A percentile compares a stretch with the other conserved stretches of the same genome.
Conservation (phyloP, 331 rosid species). For the Acacia concinna region DNA sequence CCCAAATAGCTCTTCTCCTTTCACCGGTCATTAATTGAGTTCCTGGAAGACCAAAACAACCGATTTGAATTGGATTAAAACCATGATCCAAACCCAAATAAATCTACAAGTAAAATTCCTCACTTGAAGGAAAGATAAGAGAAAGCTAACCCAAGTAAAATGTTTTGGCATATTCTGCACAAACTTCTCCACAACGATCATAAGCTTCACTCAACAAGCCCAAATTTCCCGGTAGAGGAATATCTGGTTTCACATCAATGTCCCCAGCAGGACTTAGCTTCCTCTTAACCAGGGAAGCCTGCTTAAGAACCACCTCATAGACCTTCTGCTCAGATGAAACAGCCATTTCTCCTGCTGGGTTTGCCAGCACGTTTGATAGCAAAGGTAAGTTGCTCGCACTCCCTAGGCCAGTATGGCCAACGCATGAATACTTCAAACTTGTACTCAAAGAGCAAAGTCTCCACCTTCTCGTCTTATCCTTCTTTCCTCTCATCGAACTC, state of each 20-base stretch:
- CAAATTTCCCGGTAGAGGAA: slow-evolving; percentile 59
- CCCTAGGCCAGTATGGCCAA: slow-evolving; percentile 50
- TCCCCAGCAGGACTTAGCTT: slow-evolving; percentile 55
- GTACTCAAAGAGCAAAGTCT: slow-evolving; percentile 39
- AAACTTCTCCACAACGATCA: slow-evolving; percentile 86
- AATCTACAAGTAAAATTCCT: slow-evolving; percentile 29
- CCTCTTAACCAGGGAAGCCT: slow-evolving; percentile 82
- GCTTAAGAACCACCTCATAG: slow-evolving; percentile 81
- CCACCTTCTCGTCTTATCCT: slow-evolving; percentile 43
- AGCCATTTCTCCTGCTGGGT: slow-evolving; percentile 56
- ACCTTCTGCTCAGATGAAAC: slow-evolving; percentile 79
- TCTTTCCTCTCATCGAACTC: slow-evolving; percentile 38
- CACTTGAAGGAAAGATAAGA: slow-evolving; percentile 38
- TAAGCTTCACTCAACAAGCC: slow-evolving; percentile 79
- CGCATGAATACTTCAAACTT: slow-evolving; percentile 48
- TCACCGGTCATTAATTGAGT: slow-evolving; percentile 63
- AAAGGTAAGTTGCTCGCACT: slow-evolving; percentile 42
- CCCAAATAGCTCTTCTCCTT: slow-evolving; percentile 66
- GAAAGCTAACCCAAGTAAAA: slow-evolving; percentile 86
- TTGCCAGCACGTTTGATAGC: slow-evolving; percentile 61
- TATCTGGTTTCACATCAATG: slow-evolving; percentile 57
- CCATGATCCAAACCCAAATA: slow-evolving; percentile 21
- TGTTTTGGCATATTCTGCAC: slow-evolving; percentile 93
- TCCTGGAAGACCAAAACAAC: slow-evolving; percentile 38
- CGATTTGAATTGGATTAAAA: slow-evolving; percentile 22